A percentile compares a stretch with the other conserved stretches of the same genome.
phyloP scores from a whole-genome alignment of 2,329 filamentous ascomycete genomes.

The Apiospora pterosperma region DNA sequence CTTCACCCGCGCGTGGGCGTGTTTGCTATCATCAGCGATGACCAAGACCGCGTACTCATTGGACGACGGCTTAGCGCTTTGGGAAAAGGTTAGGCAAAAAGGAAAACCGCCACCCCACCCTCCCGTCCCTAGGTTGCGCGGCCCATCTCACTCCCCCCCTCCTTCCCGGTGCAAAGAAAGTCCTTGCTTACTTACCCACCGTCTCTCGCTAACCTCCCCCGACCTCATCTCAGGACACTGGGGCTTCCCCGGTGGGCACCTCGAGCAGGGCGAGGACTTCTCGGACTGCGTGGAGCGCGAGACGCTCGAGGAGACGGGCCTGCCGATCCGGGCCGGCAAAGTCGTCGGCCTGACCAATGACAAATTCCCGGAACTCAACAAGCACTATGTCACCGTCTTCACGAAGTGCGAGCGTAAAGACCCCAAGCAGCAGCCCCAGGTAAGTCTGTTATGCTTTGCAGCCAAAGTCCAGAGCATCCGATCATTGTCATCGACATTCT shows the following conservation, averaged over 20 bases:
- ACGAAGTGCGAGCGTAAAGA: not conserved
- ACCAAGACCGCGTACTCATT: not conserved
- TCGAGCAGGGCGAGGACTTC: slow-evolving; percentile 13
- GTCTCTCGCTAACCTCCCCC: no score
- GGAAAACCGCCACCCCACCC: no score
- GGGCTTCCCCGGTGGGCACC: slow-evolving; percentile 13
- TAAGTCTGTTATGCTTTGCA: no score
- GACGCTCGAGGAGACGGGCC: slow-evolving; percentile 14
- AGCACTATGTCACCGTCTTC: slow-evolving; percentile 16
- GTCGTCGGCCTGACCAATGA: slow-evolving; percentile 14
- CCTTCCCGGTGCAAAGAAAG: no score
- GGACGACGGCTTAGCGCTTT: not conserved
- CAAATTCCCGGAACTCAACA: slow-evolving; percentile 9
- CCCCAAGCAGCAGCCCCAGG: not conserved
- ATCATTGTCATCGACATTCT: no score
- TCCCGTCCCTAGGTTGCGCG: no score
- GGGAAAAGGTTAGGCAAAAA: not conserved
- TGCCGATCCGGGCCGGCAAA: slow-evolving; percentile 5
- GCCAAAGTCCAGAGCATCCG: no score
- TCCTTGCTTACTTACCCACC: no score
- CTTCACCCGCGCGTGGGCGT: slow-evolving; percentile 4
- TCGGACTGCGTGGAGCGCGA: slow-evolving; percentile 13
- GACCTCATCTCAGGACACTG: slow-evolving; percentile 3
- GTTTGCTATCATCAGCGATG: slow-evolving; percentile 2
- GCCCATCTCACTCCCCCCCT: no score